These are phyloP conservation scores for Phytophthora sojae DNA, from an alignment of 352 stramenopile genomes.

Conservation along the genomic window DNA sequence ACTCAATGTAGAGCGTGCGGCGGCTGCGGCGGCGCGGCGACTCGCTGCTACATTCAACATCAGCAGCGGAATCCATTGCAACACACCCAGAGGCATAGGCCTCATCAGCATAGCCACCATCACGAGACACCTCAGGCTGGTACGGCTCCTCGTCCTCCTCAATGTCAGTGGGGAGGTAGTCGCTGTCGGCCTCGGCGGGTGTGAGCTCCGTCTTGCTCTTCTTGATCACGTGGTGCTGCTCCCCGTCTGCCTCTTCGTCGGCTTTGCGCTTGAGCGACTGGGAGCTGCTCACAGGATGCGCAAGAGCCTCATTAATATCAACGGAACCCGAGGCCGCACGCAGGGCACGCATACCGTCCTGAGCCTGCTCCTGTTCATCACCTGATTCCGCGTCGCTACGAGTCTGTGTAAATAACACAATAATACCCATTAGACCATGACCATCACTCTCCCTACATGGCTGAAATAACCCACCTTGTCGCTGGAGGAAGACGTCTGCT, in stretches of 20 bases:
- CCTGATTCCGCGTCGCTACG: slow-evolving; percentile 33
- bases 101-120: slow-evolving; percentile 26
- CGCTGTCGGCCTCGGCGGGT: slow-evolving; percentile 44
- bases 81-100: slow-evolving; percentile 34
- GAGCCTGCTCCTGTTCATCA: slow-evolving; percentile 42
- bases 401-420: slow-evolving; percentile 7
- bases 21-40: slow-evolving; percentile 45
- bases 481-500: slow-evolving; percentile 9
- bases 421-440: slow-evolving; percentile 1
- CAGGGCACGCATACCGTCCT: slow-evolving; percentile 49
- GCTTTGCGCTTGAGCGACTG: slow-evolving; percentile 71
- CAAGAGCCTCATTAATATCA: slow-evolving; percentile 84
- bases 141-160: slow-evolving; percentile 34
- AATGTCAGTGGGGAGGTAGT: slow-evolving; percentile 51
- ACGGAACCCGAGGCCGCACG: slow-evolving; percentile 39
- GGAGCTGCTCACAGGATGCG: slow-evolving; percentile 67
- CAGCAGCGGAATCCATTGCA: slow-evolving; percentile 48
- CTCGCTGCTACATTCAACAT: slow-evolving; percentile 65
- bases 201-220: slow-evolving; percentile 39
- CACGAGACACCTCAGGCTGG: slow-evolving; percentile 25
- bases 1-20: slow-evolving; percentile 88
- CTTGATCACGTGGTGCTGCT: slow-evolving; percentile 39
- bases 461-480: slow-evolving; percentile 37
- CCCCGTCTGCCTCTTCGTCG: slow-evolving; percentile 39
- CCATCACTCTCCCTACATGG: background rate